Evolutionary conservation across 1,284 basidiomycete genomes (phyloP), one percentile per base, ranked within the genome.

Genomic region (Papiliotrema terrestris): DNA sequence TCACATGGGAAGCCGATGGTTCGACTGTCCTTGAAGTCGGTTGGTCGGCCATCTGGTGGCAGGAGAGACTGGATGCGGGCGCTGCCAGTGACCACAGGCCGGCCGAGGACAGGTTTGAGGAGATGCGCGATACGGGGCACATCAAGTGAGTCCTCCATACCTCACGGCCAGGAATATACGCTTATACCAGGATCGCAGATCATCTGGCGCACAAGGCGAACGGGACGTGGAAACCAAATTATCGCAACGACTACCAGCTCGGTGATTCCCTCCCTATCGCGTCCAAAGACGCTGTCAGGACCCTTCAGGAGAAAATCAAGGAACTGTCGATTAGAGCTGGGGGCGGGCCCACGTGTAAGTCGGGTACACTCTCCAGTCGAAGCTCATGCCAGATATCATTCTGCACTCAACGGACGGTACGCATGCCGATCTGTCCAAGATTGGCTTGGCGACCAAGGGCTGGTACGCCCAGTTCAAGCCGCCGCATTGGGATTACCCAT

Each of bases 31-130:
- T 70, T 14, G 70, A 73, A 43, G 61, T 71, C 2, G 71, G 72
- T 11, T 74, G 65, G 62, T 60, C 67, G 3, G 68, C 66, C 3
- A 56, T 59, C 11, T 72, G 64, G 66, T 73, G 62, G 56, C 60
- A 70, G 43, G 51, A 62, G 41, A 56, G 44, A 20, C 20, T 57
- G 38, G 54, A 45, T 23, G 35, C 11, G 19, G 44, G 23, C 2
- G 45, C 35, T 29, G 20, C 17, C 17, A n/a, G n/a, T n/a, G n/a
- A n/a, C n/a, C 29, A 11, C 29, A 23, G 32, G 11, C 56, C 58
- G 23, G 55, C 36, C 22, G 54, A 64, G 11, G 53, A 59, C 3
- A 36, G 41, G 22, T 63, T 54, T 38, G 71, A 67, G 25, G 62
- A 67, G 43, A 58, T 56, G 37, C 55, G 55, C 19, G 72, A 73